Percentiles rank a stretch among this genome's conserved stretches.
Evolutionary conservation across 169 alveolate species (phyloP).

Genomic region (Cryptosporidium xiaoi): DNA sequence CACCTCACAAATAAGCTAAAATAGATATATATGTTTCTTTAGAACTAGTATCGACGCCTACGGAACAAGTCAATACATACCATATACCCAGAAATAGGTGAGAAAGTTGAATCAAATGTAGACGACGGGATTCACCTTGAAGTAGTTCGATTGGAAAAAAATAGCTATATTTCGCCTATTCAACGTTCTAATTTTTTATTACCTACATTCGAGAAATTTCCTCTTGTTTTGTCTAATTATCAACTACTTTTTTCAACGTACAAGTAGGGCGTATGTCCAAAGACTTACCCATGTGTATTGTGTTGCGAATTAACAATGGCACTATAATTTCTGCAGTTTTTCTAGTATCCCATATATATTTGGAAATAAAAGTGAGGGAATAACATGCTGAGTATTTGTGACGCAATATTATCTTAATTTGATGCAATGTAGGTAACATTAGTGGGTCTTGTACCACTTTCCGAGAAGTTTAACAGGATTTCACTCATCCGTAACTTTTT

Average conservation of each 20-base stretch:
- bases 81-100: background rate
- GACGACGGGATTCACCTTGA: background rate
- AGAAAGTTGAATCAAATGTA: background rate
- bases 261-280: no score
- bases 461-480: no score
- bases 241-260: background rate
- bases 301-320: no score
- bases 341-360: no score
- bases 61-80: background rate
- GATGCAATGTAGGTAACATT: no score
- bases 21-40: background rate
- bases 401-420: no score
- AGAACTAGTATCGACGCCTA: background rate
- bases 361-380: no score
- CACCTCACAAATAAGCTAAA: constrained; percentile 46
- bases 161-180: constrained; percentile 69
- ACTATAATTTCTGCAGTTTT: no score
- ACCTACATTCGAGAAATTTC: constrained; percentile 11
- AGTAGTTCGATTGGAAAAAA: constrained; percentile 28
- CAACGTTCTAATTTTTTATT: constrained; percentile 21
- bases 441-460: no score
- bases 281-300: no score
- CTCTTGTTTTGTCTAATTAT: background rate
- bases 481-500: no score
- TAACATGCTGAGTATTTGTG: no score